Conservation (phyloP, 768 basidiomycete species). For the Dioszegia hungarica region DNA sequence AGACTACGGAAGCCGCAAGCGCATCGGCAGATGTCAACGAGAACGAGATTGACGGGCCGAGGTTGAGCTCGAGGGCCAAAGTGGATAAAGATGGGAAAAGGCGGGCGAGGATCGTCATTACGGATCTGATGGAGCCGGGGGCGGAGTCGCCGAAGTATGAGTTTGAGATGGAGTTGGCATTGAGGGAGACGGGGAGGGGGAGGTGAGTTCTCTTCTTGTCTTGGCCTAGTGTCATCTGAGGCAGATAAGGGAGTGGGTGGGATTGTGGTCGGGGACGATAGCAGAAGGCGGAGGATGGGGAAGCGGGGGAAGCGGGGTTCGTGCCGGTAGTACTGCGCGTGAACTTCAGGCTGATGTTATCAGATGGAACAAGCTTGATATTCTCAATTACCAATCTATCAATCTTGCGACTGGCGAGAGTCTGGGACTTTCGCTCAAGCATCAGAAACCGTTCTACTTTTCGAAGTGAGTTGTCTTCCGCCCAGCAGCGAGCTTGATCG, state of each 20-base stretch:
- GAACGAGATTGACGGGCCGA: background rate
- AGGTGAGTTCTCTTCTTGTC: too few species aligned
- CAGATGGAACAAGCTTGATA: slow-evolving; percentile 63
- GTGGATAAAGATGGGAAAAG: slow-evolving; percentile 6
- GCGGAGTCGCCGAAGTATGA: slow-evolving; percentile 40
- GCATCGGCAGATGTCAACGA: too few species aligned
- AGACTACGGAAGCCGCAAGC: background rate
- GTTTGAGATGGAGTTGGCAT: slow-evolving; percentile 47
- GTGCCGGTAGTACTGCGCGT: too few species aligned
- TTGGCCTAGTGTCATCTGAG: too few species aligned
- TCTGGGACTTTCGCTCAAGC: slow-evolving; percentile 65
- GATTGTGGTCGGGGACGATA: too few species aligned
- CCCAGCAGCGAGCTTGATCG: background rate
- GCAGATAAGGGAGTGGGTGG: too few species aligned
- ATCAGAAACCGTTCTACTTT: slow-evolving; percentile 90
- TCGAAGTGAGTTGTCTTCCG: slow-evolving; percentile 61
- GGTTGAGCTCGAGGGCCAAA: background rate
- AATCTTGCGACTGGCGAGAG: slow-evolving; percentile 70
- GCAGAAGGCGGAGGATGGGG: too few species aligned
- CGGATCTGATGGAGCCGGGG: slow-evolving; percentile 42
- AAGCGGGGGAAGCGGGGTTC: too few species aligned
- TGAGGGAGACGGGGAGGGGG: slow-evolving; percentile 65
- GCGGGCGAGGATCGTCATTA: slow-evolving; percentile 29
- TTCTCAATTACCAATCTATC: slow-evolving; percentile 68
- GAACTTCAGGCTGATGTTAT: too few species aligned